Evolutionary conservation across 305 asterid species (phyloP), one percentile per base, ranked within the genome.

Genomic region (Fraxinus albicans): DNA sequence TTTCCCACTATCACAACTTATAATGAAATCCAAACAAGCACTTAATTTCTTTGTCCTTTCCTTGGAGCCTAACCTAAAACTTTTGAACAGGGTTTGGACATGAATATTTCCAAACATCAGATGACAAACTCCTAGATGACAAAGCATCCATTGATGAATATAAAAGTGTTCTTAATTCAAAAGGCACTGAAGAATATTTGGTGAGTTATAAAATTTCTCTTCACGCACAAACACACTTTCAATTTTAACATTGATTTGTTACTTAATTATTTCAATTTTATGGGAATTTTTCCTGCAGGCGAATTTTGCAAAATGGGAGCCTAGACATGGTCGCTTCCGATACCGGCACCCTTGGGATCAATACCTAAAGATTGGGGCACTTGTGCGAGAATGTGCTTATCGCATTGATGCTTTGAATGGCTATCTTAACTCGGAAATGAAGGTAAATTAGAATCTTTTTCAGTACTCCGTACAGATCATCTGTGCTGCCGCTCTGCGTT

Each of bases 261-360:
- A 12, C 60, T 76, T 10, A 36, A 65, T 67, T 67, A 27, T 67
- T 67, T 67, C 74, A 67, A 25, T 27, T 25, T 65, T 7, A 63
- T 65, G 15, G 9, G 2, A 23, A 36, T 60, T 63, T 80, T 70
- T 5, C 3, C 6, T 81, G 50, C 81, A 93, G 97, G 95, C 90
- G 8, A 91, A 86, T 83, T 91, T 90, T 40, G 97, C 93, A 10
- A 89, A 83, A 86, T 93, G 97, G 97, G 97, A 93, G 78, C 95
- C 95, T 1, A 81, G 90, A 25, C 95, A 93, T 44, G 95, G 94
- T 8, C 84, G 84, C 77, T 91, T 93, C 75, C 87, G 85, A 82
- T 93, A 84, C 81, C 73, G 89, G 0, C 94, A 90, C 8, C 97
- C 95, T 13, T 93, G 95, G 97, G 83, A 88, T 25, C 89, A 88